A percentile compares a stretch with the other conserved stretches of the same genome.
Evolutionary conservation across 179 eudicot genomes (phyloP).

Genomic region (Patellifolia procumbens): DNA sequence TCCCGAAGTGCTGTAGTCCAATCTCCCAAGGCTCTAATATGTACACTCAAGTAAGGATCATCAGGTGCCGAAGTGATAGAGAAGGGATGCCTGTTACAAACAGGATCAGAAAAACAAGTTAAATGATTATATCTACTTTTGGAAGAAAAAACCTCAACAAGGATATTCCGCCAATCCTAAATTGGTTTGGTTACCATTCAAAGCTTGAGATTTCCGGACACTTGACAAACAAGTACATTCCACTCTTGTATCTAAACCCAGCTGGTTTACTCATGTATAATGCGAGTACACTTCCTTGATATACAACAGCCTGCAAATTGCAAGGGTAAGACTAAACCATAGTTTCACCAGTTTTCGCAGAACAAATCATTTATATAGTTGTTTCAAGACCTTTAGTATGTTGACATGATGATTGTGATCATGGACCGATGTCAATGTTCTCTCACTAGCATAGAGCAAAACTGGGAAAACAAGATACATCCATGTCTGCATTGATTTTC

Average conservation of each 20-base stretch:
- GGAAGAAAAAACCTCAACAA: too few relatives aligned
- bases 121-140: background rate
- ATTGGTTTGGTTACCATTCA: slow-evolving; percentile 62
- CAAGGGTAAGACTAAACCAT: slow-evolving; percentile 16
- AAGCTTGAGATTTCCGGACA: slow-evolving; percentile 83
- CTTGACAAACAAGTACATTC: slow-evolving; percentile 94
- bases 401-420: slow-evolving; percentile 64
- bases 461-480: slow-evolving; percentile 81
- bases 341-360: background rate
- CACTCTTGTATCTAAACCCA: slow-evolving; percentile 89
- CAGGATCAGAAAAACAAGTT: background rate
- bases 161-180: background rate
- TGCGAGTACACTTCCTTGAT: slow-evolving; percentile 86
- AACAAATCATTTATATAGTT: background rate
- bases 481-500: slow-evolving; percentile 71
- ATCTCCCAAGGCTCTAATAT: slow-evolving; percentile 86
- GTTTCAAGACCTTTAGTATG: slow-evolving; percentile 59
- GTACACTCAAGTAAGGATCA: slow-evolving; percentile 86
- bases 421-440: slow-evolving; percentile 52
- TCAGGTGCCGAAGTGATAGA: slow-evolving; percentile 96
- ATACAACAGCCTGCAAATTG: slow-evolving; percentile 68
- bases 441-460: slow-evolving; percentile 61
- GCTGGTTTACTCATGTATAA: slow-evolving; percentile 86
- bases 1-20: slow-evolving; percentile 79
- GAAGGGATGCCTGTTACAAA: slow-evolving; percentile 83